Evolutionary conservation across 202 grass and related monocot species (phyloP), one percentile per base, ranked within the genome.

Genomic region (Zizania palustris): DNA sequence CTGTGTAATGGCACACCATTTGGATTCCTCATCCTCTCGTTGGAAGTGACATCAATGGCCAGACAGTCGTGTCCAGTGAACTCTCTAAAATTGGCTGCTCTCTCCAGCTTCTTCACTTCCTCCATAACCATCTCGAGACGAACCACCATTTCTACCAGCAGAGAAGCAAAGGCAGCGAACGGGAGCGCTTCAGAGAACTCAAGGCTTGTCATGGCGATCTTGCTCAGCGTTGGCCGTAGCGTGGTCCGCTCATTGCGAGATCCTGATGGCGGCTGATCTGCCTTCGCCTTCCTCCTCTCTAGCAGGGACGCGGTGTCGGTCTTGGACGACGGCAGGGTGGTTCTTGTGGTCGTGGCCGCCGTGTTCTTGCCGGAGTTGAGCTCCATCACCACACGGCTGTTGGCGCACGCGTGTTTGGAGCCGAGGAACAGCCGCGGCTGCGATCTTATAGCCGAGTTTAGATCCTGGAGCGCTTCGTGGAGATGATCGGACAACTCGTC

Each of bases 181-280:
- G 95, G 91, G 2, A 98, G 91, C 18, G 95, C 95, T 67, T 98
- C 83, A 1, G 91, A 98, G 55, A 98, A 98, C 77, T 94, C 95
- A 3, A 98, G 87, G 80, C 90, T 97, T 5, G 84, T 90, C 28
- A 91, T 69, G 34, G 76, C 89, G 44, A 94, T 90, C 87, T 90
- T 94, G 63, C 95, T 98, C 12, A 94, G 80, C 16, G 91, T 98
- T 45, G 82, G 89, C 62, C 89, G 80, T 60, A 94, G 51, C 5
- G 59, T 75, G 64, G 49, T 46, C 41, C 76, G 75, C 74, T 93
- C 91, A 36, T 5, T 49, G 5, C 49, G 39, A 28, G 28, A 2
- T 56, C 82, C 87, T 54, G n/a, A 33, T 63, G 86, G n/a, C 12
- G 86, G n/a, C 12, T 81, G 67, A 6, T 76, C 62, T 67, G 50